Percentiles rank a stretch among this genome's conserved stretches.
Conservation (phyloP, 78 protist species). For the Salpingoeca rosetta region DNA sequence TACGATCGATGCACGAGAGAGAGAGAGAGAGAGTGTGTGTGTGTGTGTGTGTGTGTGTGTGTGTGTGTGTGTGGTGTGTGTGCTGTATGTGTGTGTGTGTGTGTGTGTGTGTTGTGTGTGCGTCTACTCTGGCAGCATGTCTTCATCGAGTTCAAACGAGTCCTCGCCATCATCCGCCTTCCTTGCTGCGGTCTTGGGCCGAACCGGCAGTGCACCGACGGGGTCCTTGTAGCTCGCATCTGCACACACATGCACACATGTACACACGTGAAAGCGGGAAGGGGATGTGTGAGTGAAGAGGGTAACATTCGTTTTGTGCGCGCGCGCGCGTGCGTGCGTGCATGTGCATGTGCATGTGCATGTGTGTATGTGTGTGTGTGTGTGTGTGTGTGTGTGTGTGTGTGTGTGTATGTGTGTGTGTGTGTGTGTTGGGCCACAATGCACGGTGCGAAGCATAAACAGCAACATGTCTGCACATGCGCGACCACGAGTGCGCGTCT, state of each 20-base stretch:
- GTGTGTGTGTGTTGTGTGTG: not conserved
- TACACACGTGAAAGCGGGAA: too few relatives aligned
- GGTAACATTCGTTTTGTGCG: not conserved
- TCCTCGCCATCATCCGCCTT: not conserved
- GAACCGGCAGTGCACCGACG: not conserved
- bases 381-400: not conserved
- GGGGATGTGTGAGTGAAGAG: not conserved
- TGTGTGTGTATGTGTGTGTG: not conserved
- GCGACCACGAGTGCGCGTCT: too few relatives aligned
- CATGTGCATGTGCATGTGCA: not conserved
- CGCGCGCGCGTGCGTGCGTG: not conserved
- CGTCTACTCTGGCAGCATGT: not conserved
- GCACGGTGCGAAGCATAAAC: too few relatives aligned
- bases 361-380: not conserved
- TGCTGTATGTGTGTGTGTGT: too few relatives aligned
- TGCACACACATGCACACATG: too few relatives aligned
- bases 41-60: not conserved
- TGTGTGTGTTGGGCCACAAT: too few relatives aligned
- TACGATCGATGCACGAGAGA: not conserved
- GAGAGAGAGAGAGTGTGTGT: not conserved
- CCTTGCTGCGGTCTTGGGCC: not conserved
- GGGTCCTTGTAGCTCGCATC: not conserved
- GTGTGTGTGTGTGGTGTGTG: not conserved
- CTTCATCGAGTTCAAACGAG: not conserved
- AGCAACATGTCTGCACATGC: too few relatives aligned